Evolutionary conservation across 805 yeast species (phyloP).

Genomic region (Nematodospora valgi): DNA sequence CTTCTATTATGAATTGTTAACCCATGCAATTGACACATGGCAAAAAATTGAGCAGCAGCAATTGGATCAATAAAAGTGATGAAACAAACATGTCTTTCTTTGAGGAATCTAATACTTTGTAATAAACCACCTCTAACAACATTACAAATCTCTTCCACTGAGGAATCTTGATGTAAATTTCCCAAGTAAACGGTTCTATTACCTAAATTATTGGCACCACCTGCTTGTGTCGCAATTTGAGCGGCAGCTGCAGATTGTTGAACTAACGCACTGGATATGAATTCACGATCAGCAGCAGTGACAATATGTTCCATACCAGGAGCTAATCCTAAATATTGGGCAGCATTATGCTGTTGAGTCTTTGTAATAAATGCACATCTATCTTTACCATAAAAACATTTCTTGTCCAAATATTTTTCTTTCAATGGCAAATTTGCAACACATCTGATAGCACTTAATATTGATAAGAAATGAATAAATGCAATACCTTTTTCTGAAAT

Average conservation of each 20-base stretch:
- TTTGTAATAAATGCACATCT: slow-evolving; percentile 92
- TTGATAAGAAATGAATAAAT: slow-evolving; percentile 85
- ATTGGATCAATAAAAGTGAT: slow-evolving; percentile 95
- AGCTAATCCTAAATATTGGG: slow-evolving; percentile 86
- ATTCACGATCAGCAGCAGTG: slow-evolving; percentile 63
- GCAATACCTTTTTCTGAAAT: slow-evolving; percentile 80
- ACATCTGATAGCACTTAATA: slow-evolving; percentile 80
- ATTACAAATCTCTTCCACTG: slow-evolving; percentile 91
- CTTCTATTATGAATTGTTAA: slow-evolving; percentile 80
- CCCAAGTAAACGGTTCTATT: slow-evolving; percentile 93
- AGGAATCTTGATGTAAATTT: slow-evolving; percentile 81
- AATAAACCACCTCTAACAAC: slow-evolving; percentile 93
- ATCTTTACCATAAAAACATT: slow-evolving; percentile 90
- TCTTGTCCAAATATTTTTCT: slow-evolving; percentile 69
- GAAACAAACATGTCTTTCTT: slow-evolving; percentile 88
- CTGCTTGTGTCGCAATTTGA: slow-evolving; percentile 93
- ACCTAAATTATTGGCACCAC: slow-evolving; percentile 88
- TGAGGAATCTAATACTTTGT: slow-evolving; percentile 75
- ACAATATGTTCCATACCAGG: slow-evolving; percentile 84
- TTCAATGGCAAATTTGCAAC: slow-evolving; percentile 69
- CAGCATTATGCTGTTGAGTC: slow-evolving; percentile 96
- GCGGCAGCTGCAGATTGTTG: slow-evolving; percentile 97
- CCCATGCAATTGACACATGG: slow-evolving; percentile 89
- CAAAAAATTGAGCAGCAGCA: slow-evolving; percentile 96
- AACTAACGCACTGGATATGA: slow-evolving; percentile 70